Evolutionary conservation across 2,329 filamentous ascomycete genomes (phyloP), one percentile per base, ranked within the genome.

Genomic region (Tolypocladium tundrense): DNA sequence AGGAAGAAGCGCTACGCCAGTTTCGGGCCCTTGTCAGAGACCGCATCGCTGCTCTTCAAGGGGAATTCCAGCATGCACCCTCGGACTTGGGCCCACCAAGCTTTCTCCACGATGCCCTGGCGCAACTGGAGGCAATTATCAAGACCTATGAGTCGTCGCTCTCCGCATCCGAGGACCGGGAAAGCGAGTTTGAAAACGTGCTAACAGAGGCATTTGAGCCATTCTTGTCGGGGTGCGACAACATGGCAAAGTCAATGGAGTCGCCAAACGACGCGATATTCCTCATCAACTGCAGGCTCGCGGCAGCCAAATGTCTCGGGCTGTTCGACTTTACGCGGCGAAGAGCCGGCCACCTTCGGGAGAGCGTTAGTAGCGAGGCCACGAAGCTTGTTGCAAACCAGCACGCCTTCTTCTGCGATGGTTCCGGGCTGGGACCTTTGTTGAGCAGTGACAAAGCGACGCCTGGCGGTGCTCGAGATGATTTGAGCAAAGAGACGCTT

Each of bases 111-210:
- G 88, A 95, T 58, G 87, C 91, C 7, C 77, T 99, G 1, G 86
- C 91, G 62, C 88, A 89, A 63, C 77, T 99, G 10, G 83, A 80
- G 41, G 80, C 84, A 7, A 86, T 97, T 55, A 88, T 96, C 79
- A 89, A 88, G 68, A 94, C 88, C 24, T 93, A 92, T 67, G 91
- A 96, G 63, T 88, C 88, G 1, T 96, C 92, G 0, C 77, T 94
- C 31, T 83, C 86, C 2, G 74, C 81, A 3, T 73, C 77, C 1
- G 73, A 79, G 10, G 79, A 84, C 60, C 78, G 81, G 55, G 86
- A 87, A 61, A 80, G 82, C 43, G 86, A 85, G 42, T 96, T 97
- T 66, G 81, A 88, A 53, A 81, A 85, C 7, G 85, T 96, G 24
- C 77, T 97, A 21, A 78, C 79, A 45, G 89, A 93, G 66, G 87